phyloP scores from a whole-genome alignment of 257 asterid genomes.

The Nicotiana otophora region DNA sequence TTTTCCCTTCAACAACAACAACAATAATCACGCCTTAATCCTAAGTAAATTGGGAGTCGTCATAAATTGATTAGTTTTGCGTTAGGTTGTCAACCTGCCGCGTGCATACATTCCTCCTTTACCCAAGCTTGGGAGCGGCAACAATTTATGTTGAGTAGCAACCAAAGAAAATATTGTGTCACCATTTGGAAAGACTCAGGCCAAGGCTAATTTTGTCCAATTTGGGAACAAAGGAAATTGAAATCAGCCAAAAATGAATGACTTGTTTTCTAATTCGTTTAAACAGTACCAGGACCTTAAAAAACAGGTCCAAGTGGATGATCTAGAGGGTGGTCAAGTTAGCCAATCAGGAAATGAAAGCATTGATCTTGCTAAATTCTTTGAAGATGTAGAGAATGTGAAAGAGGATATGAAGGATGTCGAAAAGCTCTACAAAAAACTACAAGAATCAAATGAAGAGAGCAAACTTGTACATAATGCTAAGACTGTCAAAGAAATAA shows the following conservation, averaged over 20 bases:
- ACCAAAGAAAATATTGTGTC: neutral
- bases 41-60: neutral
- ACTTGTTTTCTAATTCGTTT: constrained; percentile 36
- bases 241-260: constrained; percentile 30
- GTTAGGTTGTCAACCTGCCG: neutral
- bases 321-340: constrained; percentile 23
- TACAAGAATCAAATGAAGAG: constrained; percentile 39
- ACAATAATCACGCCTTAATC: neutral
- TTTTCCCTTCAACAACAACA: neutral
- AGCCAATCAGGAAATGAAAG: constrained; percentile 8
- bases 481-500: constrained; percentile 30
- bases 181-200: neutral
- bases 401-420: constrained; percentile 35
- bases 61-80: neutral
- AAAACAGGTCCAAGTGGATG: constrained; percentile 30
- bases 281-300: constrained; percentile 34
- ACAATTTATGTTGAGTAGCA: neutral
- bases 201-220: neutral
- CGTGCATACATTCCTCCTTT: neutral
- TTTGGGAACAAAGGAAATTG: neutral
- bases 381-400: constrained; percentile 42
- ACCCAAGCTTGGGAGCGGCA: neutral
- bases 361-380: constrained; percentile 28
- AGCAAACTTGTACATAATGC: constrained; percentile 40
- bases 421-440: constrained; percentile 21